These are phyloP conservation scores for Austroboletus novae-zelandiae DNA, from an alignment of 1,284 basidiomycete species.

Conservation along the genomic window DNA sequence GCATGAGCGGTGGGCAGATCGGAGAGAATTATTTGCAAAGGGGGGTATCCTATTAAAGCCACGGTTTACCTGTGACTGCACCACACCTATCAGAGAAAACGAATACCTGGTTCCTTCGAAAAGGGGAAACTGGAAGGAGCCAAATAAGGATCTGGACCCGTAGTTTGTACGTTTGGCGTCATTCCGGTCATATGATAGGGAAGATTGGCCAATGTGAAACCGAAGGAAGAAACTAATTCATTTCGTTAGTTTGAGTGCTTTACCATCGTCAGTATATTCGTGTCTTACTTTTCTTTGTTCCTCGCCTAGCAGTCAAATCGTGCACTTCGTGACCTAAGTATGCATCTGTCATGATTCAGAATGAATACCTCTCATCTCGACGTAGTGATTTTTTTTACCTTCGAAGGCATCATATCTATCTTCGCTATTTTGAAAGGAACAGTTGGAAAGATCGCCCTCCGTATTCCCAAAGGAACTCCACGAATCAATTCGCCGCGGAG, in stretches of 20 bases:
- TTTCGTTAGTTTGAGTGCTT: not conserved
- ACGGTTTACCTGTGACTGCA: not conserved
- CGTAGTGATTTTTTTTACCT: slow-evolving; percentile 6
- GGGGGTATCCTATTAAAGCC: slow-evolving; percentile 22
- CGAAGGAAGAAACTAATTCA: slow-evolving; percentile 17
- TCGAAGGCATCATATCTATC: slow-evolving; percentile 2
- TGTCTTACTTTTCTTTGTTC: slow-evolving; percentile 14
- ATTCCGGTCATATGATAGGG: not conserved
- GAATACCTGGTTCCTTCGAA: slow-evolving; percentile 13
- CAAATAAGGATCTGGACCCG: slow-evolving; percentile 2
- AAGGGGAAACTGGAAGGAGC: slow-evolving; percentile 4
- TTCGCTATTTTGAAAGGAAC: not conserved
- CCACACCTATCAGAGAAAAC: not conserved
- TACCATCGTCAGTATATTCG: not conserved
- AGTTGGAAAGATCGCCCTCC: not conserved
- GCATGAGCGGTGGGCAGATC: slow-evolving; percentile 58
- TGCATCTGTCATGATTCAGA: slow-evolving; percentile 2
- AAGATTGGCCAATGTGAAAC: slow-evolving; percentile 6
- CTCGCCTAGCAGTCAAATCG: not conserved
- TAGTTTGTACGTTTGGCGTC: not conserved
- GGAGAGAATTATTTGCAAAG: slow-evolving; percentile 51
- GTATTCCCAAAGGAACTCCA: slow-evolving; percentile 12
- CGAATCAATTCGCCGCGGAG: slow-evolving; percentile 22
- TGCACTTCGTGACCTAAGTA: not conserved
- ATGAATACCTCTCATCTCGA: not conserved